Evolutionary conservation across 1,284 basidiomycete genomes (phyloP).

Genomic region (Apiotrichum brassicae): DNA sequence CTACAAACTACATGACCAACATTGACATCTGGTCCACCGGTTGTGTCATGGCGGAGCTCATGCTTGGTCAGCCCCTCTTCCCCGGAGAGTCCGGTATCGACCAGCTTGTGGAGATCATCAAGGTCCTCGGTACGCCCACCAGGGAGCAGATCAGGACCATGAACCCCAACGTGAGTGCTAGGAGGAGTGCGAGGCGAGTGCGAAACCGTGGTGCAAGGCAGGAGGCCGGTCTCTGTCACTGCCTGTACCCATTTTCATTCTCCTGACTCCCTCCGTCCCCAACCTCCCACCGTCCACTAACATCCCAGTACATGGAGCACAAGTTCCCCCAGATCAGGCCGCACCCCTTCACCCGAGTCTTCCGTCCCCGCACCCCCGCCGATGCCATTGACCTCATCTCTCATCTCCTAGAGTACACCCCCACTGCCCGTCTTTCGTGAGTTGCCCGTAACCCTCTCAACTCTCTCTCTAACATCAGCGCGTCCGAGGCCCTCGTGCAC

Average conservation of each 20-base stretch:
- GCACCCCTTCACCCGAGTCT: conserved; percentile 94
- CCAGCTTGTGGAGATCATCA: conserved; percentile 99
- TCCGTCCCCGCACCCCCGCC: conserved; percentile 91
- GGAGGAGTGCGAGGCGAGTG: neutral
- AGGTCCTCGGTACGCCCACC: conserved; percentile 95
- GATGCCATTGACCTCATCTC: conserved; percentile 96
- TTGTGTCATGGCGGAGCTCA: conserved; percentile 99
- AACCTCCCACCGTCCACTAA: too few relatives aligned
- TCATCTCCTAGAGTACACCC: conserved; percentile 94
- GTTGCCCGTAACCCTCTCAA: too few relatives aligned
- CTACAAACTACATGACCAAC: conserved; percentile 99
- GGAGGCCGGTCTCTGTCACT: too few relatives aligned
- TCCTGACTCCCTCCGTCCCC: too few relatives aligned
- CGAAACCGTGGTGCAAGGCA: too few relatives aligned
- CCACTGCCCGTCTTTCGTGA: conserved; percentile 70
- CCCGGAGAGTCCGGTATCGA: conserved; percentile 99
- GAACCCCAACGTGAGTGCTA: conserved; percentile 72
- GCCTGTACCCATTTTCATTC: too few relatives aligned
- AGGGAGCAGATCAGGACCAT: conserved; percentile 99
- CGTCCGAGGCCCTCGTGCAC: conserved; percentile 89
- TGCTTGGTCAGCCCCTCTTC: conserved; percentile 98
- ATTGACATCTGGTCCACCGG: conserved; percentile 99
- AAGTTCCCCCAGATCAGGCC: conserved; percentile 99
- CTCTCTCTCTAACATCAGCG: too few relatives aligned
- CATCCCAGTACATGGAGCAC: conserved; percentile 94